Base-by-base conservation (phyloP, 352 stramenopile genomes). In the Pythium rishiriense region DNA sequence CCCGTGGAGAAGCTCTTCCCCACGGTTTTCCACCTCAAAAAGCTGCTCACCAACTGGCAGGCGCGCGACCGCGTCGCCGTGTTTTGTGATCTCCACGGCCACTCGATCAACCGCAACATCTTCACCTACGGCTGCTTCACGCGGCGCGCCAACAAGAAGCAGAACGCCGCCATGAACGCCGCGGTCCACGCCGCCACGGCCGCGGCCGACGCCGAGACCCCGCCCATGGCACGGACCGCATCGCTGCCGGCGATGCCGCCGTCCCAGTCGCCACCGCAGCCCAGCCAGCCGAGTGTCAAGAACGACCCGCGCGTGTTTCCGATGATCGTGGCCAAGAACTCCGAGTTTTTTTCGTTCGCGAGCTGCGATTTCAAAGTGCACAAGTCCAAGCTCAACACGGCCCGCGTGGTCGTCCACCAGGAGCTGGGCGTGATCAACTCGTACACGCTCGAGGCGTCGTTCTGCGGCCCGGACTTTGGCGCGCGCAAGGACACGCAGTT, bases 381-480 rank as follows among this genome's bases (percentile, higher is more conserved):
- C 58, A 96, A 96, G 66, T 91, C 86, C 22, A 95, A 97, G 49
- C 66, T 94, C 35, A 88, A 83, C 14, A 97, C 92, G 1, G 93
- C 88, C 11, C 81, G 93, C 41, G 93, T 98, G 0, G 93, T 97
- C 1, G 87, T 97, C 26, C 78, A 91, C 69, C 79, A 93, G 47
- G 91, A 97, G 49, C 70, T 97, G 0, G 83, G 86, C 3, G 79
- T 97, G 17, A 77, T 79, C 49, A 90, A 92, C 70, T 91, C 75
- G 67, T 97, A 93, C 73, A 98, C 90, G 9, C 79, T 97, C 3
- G 91, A 97, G 62, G 91, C 88, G 3, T 96, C 90, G 28, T 97
- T 97, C 66, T 96, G 88, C 61, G 88, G 88, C 1, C 75, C 83
- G 1, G 79, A 94, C 64, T 91, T 93, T 71, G 87, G 87, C 0